Evolutionary conservation across 1,284 basidiomycete genomes (phyloP).

Genomic region (Sanghuangporus weigelae): DNA sequence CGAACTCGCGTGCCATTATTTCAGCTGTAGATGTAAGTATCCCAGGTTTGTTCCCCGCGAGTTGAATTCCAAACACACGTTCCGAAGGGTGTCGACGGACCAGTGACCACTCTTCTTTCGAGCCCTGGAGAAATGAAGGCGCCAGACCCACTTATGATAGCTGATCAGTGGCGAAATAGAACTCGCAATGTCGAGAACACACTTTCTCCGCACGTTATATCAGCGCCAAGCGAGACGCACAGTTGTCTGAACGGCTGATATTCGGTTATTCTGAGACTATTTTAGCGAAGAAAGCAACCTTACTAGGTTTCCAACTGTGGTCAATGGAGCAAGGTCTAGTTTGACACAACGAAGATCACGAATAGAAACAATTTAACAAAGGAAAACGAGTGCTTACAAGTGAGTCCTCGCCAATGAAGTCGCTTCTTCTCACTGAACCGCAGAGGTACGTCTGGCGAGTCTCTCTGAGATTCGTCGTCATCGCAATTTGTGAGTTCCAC

Average conservation of each 20-base stretch:
- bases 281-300: slow-evolving; percentile 24
- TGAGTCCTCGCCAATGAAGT: slow-evolving; percentile 82
- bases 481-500: slow-evolving; percentile 16
- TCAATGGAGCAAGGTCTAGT: slow-evolving; percentile 86
- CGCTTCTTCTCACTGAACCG: slow-evolving; percentile 83
- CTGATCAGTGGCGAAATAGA: slow-evolving; percentile 10
- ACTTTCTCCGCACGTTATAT: slow-evolving; percentile 97
- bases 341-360: slow-evolving; percentile 2
- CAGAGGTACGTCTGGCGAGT: slow-evolving; percentile 62
- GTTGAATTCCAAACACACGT: slow-evolving; percentile 86
- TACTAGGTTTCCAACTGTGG: slow-evolving; percentile 93
- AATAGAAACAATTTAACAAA: neutral
- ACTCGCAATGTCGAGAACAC: slow-evolving; percentile 20
- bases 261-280: neutral
- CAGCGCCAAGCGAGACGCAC: slow-evolving; percentile 82
- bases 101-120: slow-evolving; percentile 89
- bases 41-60: slow-evolving; percentile 74
- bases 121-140: slow-evolving; percentile 75
- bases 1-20: slow-evolving; percentile 66
- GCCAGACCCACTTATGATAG: slow-evolving; percentile 67
- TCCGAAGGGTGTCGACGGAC: slow-evolving; percentile 86
- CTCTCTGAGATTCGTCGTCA: slow-evolving; percentile 32
- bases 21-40: slow-evolving; percentile 83
- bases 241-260: slow-evolving; percentile 86
- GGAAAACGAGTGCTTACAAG: slow-evolving; percentile 49